Percentiles rank a stretch among this genome's conserved stretches.
Conservation (phyloP, 1,284 basidiomycete species). For the Cystobasidium sp. region DNA sequence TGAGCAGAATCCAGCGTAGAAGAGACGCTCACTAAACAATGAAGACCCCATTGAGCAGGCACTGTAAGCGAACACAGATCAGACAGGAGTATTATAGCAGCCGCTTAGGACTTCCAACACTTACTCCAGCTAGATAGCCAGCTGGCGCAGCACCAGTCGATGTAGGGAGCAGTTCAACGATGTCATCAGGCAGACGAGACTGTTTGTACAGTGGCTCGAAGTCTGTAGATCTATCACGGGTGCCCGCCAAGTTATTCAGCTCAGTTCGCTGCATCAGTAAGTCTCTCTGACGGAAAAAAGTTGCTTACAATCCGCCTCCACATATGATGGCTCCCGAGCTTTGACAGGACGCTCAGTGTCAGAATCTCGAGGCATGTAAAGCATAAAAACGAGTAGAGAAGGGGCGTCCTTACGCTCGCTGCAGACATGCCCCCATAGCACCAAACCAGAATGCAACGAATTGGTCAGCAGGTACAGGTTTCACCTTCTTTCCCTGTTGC, state of each 20-base stretch:
- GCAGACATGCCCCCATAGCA: slow-evolving; percentile 20
- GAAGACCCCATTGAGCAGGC: slow-evolving; percentile 6
- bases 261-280: too few relatives aligned
- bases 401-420: slow-evolving; percentile 14
- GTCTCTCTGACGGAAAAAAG: neutral
- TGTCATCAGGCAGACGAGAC: slow-evolving; percentile 4
- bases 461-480: slow-evolving; percentile 1
- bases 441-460: slow-evolving; percentile 38
- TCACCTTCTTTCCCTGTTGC: neutral
- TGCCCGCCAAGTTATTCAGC: too few relatives aligned
- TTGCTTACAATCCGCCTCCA: slow-evolving; percentile 8
- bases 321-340: slow-evolving; percentile 29
- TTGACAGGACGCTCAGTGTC: neutral
- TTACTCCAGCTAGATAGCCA: slow-evolving; percentile 22
- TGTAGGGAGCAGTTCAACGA: slow-evolving; percentile 5
- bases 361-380: neutral
- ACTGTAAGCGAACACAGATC: neutral
- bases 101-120: too few relatives aligned
- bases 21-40: slow-evolving; percentile 16
- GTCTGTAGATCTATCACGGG: neutral
- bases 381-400: neutral
- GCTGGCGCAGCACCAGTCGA: slow-evolving; percentile 9
- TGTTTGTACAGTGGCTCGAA: slow-evolving; percentile 19
- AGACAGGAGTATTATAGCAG: too few relatives aligned
- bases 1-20: neutral